A percentile compares a stretch with the other conserved stretches of the same genome.
These are phyloP conservation scores for Flaveria sonorensis DNA, from an alignment of 129 eudicot genomes.

Conservation along the genomic window DNA sequence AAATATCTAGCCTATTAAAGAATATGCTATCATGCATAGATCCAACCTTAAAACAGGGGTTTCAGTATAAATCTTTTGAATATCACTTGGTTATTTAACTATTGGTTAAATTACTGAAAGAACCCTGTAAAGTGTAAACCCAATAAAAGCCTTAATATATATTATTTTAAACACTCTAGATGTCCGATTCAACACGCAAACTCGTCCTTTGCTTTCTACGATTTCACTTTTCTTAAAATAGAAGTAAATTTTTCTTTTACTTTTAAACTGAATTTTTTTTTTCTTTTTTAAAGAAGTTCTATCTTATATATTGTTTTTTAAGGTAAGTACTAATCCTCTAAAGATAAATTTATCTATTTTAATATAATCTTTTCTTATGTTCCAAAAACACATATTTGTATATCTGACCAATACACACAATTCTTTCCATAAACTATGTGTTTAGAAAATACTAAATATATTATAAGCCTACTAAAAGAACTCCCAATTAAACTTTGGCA, in stretches of 20 bases:
- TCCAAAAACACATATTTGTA: background rate
- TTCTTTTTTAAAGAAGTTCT: background rate
- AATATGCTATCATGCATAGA: background rate
- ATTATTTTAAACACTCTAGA: background rate
- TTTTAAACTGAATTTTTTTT: background rate
- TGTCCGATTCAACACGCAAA: slow-evolving; percentile 24
- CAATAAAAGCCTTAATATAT: background rate
- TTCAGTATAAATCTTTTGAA: background rate
- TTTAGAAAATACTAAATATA: background rate
- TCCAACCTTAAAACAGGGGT: slow-evolving; percentile 12
- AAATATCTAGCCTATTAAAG: background rate
- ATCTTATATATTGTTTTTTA: background rate
- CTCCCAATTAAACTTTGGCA: too few relatives aligned
- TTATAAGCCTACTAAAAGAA: too few relatives aligned
- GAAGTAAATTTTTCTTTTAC: background rate
- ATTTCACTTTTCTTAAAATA: slow-evolving; percentile 6
- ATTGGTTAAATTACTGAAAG: background rate
- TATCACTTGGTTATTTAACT: background rate
- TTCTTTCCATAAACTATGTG: background rate
- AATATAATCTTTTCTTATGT: background rate
- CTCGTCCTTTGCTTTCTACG: background rate
- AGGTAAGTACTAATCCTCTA: background rate
- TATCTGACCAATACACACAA: background rate
- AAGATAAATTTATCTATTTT: background rate
- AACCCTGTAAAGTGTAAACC: background rate